Base-by-base conservation (phyloP, 2,329 filamentous ascomycete genomes). In the Sclerotinia nivalis region DNA sequence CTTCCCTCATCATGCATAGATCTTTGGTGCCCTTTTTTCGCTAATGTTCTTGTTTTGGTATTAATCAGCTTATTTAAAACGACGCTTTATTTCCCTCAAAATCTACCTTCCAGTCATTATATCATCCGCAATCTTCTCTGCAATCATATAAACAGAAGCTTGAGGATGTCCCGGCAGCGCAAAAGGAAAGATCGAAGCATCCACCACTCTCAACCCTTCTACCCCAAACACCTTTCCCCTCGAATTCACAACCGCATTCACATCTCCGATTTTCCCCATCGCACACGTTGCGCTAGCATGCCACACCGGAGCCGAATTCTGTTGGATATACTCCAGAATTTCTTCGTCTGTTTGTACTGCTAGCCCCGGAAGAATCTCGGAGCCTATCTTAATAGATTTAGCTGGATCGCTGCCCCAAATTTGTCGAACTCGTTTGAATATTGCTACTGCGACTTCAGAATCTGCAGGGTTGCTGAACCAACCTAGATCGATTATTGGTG, bases 401-500 rank as follows among this genome's bases (percentile, higher is more conserved):
- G 37, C 54, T n/a, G 40, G 45, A 22, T 52, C 45, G 31, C 52
- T 67, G 2, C 37, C 54, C 45, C 60, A 70, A 5, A 70, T 28
- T 28, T 82, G 73, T 0, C 84, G 81, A 0, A 79, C 73, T 1
- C 84, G 80, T 66, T 79, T 81, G 70, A 82, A 83, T 0, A 77
- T 74, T 0, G 80, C 80, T 12, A 86, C 71, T 4, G 80, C 81
- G 3, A 85, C 73, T 28, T 84, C 81, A 25, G 79, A 73, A 56
- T 86, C 84, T 1, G 78, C 76, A 8, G 79, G 79, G 13, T 81
- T 76, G 1, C 75, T 77, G 0, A 86, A 76, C 80, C 81, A 86
- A 72, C 83, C 83, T 2, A 82, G 81, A 72, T 84, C 79, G 18
- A 81, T 73, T 9, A 71, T 25, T 0, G 84, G 84, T 0, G 74